A percentile compares a stretch with the other conserved stretches of the same genome.
These are phyloP conservation scores for Hyphopichia pseudoburtonii DNA, from an alignment of 1,139 yeast species.

Conservation along the genomic window DNA sequence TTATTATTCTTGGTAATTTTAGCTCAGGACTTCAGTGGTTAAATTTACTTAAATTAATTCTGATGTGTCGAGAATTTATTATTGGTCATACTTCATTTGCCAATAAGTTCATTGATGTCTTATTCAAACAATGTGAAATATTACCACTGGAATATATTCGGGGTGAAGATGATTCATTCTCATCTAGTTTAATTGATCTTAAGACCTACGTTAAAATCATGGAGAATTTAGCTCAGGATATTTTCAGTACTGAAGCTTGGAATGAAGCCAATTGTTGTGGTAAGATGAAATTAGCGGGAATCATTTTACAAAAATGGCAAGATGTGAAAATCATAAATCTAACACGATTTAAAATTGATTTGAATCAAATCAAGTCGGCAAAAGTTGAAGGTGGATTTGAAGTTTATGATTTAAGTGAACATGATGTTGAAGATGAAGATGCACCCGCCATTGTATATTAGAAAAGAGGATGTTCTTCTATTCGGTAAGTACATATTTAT, in stretches of 20 bases:
- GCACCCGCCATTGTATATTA: constrained; percentile 23
- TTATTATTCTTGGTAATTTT: constrained; percentile 27
- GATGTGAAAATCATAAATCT: constrained; percentile 9
- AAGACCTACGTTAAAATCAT: constrained; percentile 15
- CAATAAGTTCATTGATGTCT: constrained; percentile 13
- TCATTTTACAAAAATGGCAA: constrained; percentile 20
- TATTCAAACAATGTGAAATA: constrained; percentile 18
- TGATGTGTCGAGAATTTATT: constrained; percentile 20
- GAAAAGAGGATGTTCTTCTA: background rate
- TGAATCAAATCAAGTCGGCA: constrained; percentile 8
- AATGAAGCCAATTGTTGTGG: constrained; percentile 17
- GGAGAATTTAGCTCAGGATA: constrained; percentile 20
- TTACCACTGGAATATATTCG: constrained; percentile 25
- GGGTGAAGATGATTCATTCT: constrained; percentile 13
- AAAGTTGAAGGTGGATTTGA: constrained; percentile 20
- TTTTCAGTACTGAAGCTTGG: constrained; percentile 13
- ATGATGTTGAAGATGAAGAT: constrained; percentile 29
- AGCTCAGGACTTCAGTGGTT: constrained; percentile 35
- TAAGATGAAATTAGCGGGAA: constrained; percentile 20
- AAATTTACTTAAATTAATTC: constrained; percentile 20
- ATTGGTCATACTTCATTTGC: constrained; percentile 12
- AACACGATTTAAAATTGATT: constrained; percentile 17
- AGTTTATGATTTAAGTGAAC: constrained; percentile 19
- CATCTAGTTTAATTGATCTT: constrained; percentile 18
- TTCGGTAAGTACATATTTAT: too few species aligned